These are phyloP conservation scores for Symbiodinium pilosum DNA, from an alignment of 73 alveolate genomes.

Conservation along the genomic window DNA sequence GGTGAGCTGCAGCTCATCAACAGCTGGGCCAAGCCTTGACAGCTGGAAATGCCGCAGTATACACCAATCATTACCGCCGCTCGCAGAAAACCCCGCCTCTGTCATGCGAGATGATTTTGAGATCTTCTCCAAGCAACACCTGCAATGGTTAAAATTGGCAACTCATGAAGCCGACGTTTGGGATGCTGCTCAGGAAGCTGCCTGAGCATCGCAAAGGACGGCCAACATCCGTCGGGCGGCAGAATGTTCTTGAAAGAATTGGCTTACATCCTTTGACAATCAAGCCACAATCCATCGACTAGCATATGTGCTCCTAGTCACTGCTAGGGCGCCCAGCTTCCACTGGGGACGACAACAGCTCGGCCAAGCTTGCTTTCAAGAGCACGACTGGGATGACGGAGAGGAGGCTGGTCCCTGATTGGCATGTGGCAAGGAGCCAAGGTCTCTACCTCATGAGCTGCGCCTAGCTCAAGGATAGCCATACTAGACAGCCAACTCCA, in stretches of 20 bases:
- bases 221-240: constrained; percentile 83
- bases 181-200: background rate
- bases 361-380: background rate
- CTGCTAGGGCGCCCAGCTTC: background rate
- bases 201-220: constrained; percentile 90
- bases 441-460: background rate
- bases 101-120: constrained; percentile 75
- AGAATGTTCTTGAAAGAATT: constrained; percentile 67
- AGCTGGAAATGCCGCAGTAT: background rate
- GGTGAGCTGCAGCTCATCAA: constrained; percentile 58
- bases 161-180: background rate
- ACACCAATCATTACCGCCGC: background rate
- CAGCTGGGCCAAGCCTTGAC: constrained; percentile 56
- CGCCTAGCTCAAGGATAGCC: background rate
- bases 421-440: background rate
- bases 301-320: too few species aligned
- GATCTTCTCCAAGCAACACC: constrained; percentile 40
- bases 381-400: constrained; percentile 9
- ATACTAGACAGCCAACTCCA: background rate
- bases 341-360: background rate
- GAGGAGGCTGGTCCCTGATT: background rate
- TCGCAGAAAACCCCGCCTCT: background rate
- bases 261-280: background rate
- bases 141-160: background rate
- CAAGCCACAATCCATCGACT: too few species aligned